phyloP scores from a whole-genome alignment of 108 stramenopile species.

The Nitzschia inconspicua region DNA sequence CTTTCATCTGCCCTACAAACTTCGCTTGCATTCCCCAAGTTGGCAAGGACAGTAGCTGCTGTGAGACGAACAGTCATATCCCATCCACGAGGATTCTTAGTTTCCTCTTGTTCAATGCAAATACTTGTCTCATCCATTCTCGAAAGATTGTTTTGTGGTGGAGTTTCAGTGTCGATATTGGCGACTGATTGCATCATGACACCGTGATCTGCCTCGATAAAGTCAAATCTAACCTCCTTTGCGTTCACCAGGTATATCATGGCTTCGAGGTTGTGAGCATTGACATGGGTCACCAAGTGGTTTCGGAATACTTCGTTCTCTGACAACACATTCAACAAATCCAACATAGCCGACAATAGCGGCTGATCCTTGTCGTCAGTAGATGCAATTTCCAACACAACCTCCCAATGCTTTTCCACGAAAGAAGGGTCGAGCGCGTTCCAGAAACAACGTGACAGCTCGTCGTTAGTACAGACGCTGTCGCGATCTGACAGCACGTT shows the following conservation, averaged over 20 bases:
- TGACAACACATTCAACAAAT: slow-evolving; percentile 9
- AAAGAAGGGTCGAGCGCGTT: slow-evolving; percentile 3
- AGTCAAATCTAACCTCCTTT: slow-evolving; percentile 16
- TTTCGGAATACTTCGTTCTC: not conserved
- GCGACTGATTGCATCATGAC: not conserved
- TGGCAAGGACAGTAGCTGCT: slow-evolving; percentile 16
- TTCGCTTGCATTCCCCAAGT: slow-evolving; percentile 15
- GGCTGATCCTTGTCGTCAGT: slow-evolving; percentile 11
- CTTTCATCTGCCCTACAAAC: slow-evolving; percentile 4
- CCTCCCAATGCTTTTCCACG: not conserved
- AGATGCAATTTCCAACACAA: not conserved
- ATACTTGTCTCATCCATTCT: slow-evolving; percentile 28
- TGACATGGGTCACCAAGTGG: not conserved
- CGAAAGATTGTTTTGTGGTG: slow-evolving; percentile 26
- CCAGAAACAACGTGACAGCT: slow-evolving; percentile 26
- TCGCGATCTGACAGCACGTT: slow-evolving; percentile 14
- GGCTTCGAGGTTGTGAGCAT: slow-evolving; percentile 11
- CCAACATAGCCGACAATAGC: slow-evolving; percentile 9
- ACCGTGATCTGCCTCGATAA: not conserved
- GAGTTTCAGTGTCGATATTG: slow-evolving; percentile 20
- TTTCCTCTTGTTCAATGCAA: slow-evolving; percentile 22
- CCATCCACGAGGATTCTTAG: slow-evolving; percentile 1
- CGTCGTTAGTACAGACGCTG: slow-evolving; percentile 11
- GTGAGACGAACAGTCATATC: slow-evolving; percentile 24
- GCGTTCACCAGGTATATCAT: slow-evolving; percentile 19